phyloP scores from a whole-genome alignment of 768 basidiomycete species.

The Podaxis sp. region DNA sequence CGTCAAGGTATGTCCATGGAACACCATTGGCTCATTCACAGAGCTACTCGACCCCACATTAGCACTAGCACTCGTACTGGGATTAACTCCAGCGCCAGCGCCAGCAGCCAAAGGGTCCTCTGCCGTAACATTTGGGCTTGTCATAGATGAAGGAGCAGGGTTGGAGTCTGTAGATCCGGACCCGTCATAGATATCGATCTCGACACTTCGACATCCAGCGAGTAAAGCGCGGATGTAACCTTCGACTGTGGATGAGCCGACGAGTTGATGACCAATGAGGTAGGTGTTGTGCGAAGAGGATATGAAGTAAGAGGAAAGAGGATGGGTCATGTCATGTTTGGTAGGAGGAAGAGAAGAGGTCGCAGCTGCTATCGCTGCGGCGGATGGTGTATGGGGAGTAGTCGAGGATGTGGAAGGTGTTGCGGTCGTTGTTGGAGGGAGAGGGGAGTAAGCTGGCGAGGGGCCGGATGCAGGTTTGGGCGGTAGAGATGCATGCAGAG shows the following conservation, averaged over 20 bases:
- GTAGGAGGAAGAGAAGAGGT: constrained; percentile 19
- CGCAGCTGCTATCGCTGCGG: not conserved
- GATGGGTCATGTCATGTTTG: constrained; percentile 83
- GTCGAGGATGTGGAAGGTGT: not conserved
- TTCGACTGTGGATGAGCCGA: constrained; percentile 84
- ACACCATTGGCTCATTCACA: constrained; percentile 76
- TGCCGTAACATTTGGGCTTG: too few species aligned
- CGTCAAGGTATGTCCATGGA: constrained; percentile 91
- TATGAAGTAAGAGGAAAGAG: constrained; percentile 85
- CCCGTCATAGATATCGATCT: constrained; percentile 27
- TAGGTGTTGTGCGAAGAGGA: constrained; percentile 95
- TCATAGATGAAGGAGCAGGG: too few species aligned
- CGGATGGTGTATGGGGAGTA: not conserved
- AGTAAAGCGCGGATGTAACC: constrained; percentile 88
- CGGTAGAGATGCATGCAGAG: constrained; percentile 11
- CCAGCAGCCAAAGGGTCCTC: not conserved
- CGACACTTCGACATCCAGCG: constrained; percentile 86
- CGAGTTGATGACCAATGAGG: constrained; percentile 78
- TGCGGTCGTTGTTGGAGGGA: not conserved
- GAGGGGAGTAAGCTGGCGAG: not conserved
- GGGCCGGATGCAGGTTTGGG: constrained; percentile 19
- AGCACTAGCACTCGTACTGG: too few species aligned
- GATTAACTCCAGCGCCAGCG: too few species aligned
- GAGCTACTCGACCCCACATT: constrained; percentile 49
- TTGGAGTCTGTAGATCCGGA: constrained; percentile 43